A percentile compares a stretch with the other conserved stretches of the same genome.
Conservation (phyloP, 148 eudicot species). For the Camellia lanceoleosa region DNA sequence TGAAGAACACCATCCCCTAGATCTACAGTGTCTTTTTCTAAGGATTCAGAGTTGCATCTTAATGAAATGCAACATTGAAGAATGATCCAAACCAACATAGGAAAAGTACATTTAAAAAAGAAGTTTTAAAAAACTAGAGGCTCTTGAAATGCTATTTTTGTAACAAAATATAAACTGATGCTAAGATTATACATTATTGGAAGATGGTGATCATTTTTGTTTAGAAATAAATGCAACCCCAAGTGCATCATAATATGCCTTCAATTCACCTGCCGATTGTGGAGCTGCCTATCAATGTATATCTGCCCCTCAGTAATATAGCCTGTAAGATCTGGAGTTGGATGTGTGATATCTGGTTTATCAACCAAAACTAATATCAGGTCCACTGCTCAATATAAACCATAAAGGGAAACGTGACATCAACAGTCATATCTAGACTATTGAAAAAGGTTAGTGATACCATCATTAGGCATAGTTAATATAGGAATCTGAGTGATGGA, state of each 20-base stretch:
- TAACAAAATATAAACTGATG: too few relatives aligned
- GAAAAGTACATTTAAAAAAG: background rate
- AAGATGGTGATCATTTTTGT: background rate
- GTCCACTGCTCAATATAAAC: background rate
- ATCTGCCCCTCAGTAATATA: slow-evolving; percentile 94
- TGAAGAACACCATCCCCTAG: background rate
- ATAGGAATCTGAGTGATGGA: slow-evolving; percentile 87
- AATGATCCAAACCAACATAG: background rate
- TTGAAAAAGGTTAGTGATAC: slow-evolving; percentile 27
- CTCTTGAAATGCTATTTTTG: background rate
- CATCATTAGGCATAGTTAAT: slow-evolving; percentile 91
- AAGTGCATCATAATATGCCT: background rate
- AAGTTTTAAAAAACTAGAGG: background rate
- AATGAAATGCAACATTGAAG: background rate
- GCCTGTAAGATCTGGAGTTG: slow-evolving; percentile 95
- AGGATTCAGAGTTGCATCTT: too few relatives aligned
- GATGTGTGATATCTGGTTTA: slow-evolving; percentile 81
- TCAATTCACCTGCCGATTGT: slow-evolving; percentile 69
- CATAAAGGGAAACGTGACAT: background rate
- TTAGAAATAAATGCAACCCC: background rate
- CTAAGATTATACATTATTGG: too few relatives aligned
- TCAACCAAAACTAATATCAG: background rate
- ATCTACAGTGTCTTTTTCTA: background rate
- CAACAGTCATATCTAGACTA: background rate
- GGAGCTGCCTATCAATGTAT: slow-evolving; percentile 84